Percentiles rank a stretch among this genome's conserved stretches.
Conservation (phyloP, 2,329 filamentous ascomycete genomes). For the Nothopassalora personata region DNA sequence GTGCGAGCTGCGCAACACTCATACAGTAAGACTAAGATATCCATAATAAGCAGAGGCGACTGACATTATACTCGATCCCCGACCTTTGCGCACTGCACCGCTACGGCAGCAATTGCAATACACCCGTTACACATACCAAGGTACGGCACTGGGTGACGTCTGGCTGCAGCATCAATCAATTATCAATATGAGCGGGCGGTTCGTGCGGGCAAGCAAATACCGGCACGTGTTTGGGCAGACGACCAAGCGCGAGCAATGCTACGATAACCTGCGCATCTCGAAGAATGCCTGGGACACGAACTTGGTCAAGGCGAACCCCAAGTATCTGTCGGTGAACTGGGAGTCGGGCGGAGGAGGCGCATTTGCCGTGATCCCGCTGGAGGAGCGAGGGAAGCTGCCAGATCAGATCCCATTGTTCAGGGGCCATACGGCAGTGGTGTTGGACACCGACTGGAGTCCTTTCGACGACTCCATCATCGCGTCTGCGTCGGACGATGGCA, state of each 20-base stretch:
- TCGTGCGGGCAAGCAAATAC: conserved; percentile 70
- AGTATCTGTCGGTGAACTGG: conserved; percentile 98
- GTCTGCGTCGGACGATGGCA: conserved; percentile 92
- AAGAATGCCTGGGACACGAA: conserved; percentile 99
- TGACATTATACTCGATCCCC: neutral
- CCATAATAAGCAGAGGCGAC: too few species aligned
- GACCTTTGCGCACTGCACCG: neutral
- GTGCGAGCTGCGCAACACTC: too few species aligned
- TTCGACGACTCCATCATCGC: conserved; percentile 93
- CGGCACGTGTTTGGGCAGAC: conserved; percentile 95
- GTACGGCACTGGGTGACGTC: neutral
- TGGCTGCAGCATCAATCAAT: too few species aligned
- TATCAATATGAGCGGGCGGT: conserved; percentile 59
- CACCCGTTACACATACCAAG: neutral
- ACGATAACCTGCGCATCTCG: conserved; percentile 95
- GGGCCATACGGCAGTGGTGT: conserved; percentile 88
- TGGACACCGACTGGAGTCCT: conserved; percentile 98
- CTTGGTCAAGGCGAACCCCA: conserved; percentile 93
- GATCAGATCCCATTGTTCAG: conserved; percentile 93
- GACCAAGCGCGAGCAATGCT: conserved; percentile 95
- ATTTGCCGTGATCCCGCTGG: conserved; percentile 89
- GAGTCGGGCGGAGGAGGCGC: conserved; percentile 92
- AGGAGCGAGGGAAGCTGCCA: conserved; percentile 83
- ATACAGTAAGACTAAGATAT: too few species aligned
- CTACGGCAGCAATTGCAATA: neutral